A percentile compares a stretch with the other conserved stretches of the same genome.
These are phyloP conservation scores for Lentinula guzmanii DNA, from an alignment of 768 basidiomycete species.

Conservation along the genomic window DNA sequence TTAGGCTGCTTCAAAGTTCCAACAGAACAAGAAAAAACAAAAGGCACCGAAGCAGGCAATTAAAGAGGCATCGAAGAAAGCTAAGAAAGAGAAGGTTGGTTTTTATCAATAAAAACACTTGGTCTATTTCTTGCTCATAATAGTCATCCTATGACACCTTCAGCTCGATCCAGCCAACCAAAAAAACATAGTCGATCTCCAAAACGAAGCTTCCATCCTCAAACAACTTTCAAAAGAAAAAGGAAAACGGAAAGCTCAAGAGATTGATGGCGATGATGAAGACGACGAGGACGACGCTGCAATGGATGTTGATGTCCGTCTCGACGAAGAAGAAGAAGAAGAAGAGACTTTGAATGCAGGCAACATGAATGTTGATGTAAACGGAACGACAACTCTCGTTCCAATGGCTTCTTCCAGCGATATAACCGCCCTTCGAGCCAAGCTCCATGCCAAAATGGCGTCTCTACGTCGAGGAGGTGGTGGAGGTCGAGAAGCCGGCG, in stretches of 20 bases:
- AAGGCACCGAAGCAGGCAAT: slow-evolving; percentile 80
- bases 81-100: slow-evolving; percentile 78
- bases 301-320: slow-evolving; percentile 5
- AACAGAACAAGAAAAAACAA: slow-evolving; percentile 84
- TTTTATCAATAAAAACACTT: not conserved
- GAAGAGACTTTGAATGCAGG: slow-evolving; percentile 22
- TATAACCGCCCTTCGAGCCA: slow-evolving; percentile 60
- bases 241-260: slow-evolving; percentile 19
- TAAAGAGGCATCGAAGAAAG: slow-evolving; percentile 86
- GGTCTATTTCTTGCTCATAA: not conserved
- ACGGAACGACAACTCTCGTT: slow-evolving; percentile 32
- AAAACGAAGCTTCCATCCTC: slow-evolving; percentile 40
- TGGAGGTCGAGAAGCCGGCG: slow-evolving; percentile 38
- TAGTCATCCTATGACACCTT: not conserved
- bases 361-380: slow-evolving; percentile 44
- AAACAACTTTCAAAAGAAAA: not conserved
- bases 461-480: slow-evolving; percentile 46
- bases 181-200: slow-evolving; percentile 67
- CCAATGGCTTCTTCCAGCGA: slow-evolving; percentile 65
- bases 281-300: slow-evolving; percentile 34
- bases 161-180: slow-evolving; percentile 93
- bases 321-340: slow-evolving; percentile 18
- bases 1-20: slow-evolving; percentile 62
- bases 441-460: slow-evolving; percentile 71
- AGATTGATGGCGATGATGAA: slow-evolving; percentile 9